Conservation (phyloP, 495 filamentous ascomycete species). For the Lichenothelia convexa region DNA sequence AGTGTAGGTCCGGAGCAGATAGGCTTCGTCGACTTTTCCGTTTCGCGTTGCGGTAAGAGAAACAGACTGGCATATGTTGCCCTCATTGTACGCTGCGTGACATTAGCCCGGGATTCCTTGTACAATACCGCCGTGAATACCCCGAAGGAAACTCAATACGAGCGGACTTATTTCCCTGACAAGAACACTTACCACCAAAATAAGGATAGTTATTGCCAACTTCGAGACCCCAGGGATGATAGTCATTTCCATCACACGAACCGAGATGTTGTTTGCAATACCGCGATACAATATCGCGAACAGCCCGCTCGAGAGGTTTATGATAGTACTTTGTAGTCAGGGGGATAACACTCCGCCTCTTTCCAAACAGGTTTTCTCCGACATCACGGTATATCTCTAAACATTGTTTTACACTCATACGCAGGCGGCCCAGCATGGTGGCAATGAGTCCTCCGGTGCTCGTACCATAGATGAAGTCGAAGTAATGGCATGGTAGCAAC, state of each 20-base stretch:
- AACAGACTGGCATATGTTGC: slow-evolving; percentile 14
- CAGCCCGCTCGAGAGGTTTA: slow-evolving; percentile 24
- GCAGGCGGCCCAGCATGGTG: slow-evolving; percentile 33
- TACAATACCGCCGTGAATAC: too few species aligned
- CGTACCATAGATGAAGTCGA: slow-evolving; percentile 30
- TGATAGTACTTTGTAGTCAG: slow-evolving; percentile 26
- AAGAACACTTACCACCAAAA: too few species aligned
- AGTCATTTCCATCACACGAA: slow-evolving; percentile 21
- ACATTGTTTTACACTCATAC: slow-evolving; percentile 34
- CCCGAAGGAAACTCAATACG: too few species aligned
- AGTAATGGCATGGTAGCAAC: slow-evolving; percentile 28
- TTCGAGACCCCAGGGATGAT: slow-evolving; percentile 19
- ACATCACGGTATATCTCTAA: slow-evolving; percentile 29
- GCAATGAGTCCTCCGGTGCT: slow-evolving; percentile 30
- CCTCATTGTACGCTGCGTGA: slow-evolving; percentile 6
- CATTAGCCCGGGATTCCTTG: too few species aligned
- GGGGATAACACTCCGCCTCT: slow-evolving; percentile 16
- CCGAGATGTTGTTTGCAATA: slow-evolving; percentile 18
- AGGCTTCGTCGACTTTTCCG: slow-evolving; percentile 19
- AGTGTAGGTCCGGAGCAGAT: slow-evolving; percentile 25
- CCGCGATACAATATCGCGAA: slow-evolving; percentile 20
- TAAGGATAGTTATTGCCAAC: slow-evolving; percentile 3
- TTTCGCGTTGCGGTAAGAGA: slow-evolving; percentile 25
- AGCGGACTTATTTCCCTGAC: too few species aligned
- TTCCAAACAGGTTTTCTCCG: slow-evolving; percentile 28